Conservation (phyloP, 495 filamentous ascomycete species). For the Daldinia caldariorum region DNA sequence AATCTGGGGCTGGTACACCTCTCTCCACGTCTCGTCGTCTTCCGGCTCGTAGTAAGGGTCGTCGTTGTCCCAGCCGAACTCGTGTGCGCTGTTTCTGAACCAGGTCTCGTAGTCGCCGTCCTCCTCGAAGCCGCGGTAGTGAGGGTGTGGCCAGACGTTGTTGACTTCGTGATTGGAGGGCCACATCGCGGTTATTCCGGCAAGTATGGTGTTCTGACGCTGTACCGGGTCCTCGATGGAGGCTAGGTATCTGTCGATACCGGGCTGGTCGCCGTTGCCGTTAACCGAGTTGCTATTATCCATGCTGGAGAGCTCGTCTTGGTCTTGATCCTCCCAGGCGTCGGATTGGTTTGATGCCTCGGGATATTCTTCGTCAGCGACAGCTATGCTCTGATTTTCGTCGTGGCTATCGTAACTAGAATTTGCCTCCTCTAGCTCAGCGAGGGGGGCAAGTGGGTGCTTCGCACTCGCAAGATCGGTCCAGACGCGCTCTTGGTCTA, state of each 20-base stretch:
- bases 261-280: neutral
- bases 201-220: neutral
- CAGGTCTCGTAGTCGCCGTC: constrained; percentile 7
- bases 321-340: neutral
- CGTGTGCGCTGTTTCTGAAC: neutral
- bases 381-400: neutral
- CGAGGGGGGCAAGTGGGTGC: neutral
- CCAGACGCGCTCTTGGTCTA: neutral
- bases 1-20: constrained; percentile 3
- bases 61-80: neutral
- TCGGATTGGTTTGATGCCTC: neutral
- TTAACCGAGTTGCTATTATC: neutral
- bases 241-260: neutral
- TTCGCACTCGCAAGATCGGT: neutral
- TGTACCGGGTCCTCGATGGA: neutral
- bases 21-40: neutral
- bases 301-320: neutral
- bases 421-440: neutral
- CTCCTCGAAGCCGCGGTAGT: neutral
- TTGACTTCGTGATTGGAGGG: neutral
- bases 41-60: neutral
- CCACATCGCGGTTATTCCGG: neutral
- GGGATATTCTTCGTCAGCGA: neutral
- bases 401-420: neutral
- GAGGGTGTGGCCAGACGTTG: neutral